Conservation (phyloP, 148 eudicot genomes). For the Selenicereus undatus region DNA sequence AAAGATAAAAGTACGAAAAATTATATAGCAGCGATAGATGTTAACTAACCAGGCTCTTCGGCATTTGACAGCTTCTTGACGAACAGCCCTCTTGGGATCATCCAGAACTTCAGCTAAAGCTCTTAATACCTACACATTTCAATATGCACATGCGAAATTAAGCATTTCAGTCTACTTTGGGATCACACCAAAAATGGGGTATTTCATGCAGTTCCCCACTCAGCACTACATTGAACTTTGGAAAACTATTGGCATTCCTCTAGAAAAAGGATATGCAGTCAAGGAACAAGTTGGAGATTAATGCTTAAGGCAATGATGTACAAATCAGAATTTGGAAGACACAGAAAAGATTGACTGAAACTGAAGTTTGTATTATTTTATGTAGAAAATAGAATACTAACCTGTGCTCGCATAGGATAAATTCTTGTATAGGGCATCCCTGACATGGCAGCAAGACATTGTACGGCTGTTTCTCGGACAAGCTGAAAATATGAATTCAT, state of each 20-base stretch:
- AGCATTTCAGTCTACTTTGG: neutral
- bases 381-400: conserved; percentile 12
- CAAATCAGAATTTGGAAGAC: neutral
- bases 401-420: conserved; percentile 89
- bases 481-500: conserved; percentile 43
- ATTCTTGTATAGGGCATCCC: conserved; percentile 66
- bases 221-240: neutral
- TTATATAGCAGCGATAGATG: neutral
- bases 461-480: conserved; percentile 84
- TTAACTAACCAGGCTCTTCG: conserved; percentile 75
- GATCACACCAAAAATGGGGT: neutral
- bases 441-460: conserved; percentile 87
- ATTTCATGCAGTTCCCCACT: neutral
- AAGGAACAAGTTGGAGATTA: neutral
- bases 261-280: neutral
- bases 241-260: neutral
- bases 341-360: neutral
- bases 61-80: conserved; percentile 93
- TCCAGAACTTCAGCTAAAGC: conserved; percentile 70
- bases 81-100: conserved; percentile 87
- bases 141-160: neutral
- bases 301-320: neutral
- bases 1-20: neutral
- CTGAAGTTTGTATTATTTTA: neutral
- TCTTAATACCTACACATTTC: conserved; percentile 52